Evolutionary conservation across 805 yeast species (phyloP), one percentile per base, ranked within the genome.

Genomic region (Tetrapisispora arboricola): DNA sequence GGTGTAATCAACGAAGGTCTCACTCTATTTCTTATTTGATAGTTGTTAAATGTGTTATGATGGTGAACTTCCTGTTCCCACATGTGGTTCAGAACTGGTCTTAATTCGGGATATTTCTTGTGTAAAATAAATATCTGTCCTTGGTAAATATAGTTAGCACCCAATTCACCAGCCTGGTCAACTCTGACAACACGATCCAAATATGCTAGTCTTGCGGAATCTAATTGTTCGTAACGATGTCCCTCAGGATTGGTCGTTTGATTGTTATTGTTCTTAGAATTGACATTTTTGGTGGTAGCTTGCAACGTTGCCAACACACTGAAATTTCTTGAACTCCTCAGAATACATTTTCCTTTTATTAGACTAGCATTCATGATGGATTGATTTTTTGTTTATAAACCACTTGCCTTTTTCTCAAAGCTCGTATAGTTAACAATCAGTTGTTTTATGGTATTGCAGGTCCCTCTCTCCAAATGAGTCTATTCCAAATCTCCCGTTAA

Each of bases 21-120:
- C 1, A 88, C 95, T 38, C 96, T 68, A 48, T 84, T 77, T 44
- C 73, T 70, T 1, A 72, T 65, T 58, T 90, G 97, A 22, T 90
- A 66, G 2, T 69, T 61, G 58, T 92, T 82, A 65, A 92, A 92
- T 0, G 95, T 84, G 47, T 73, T 65, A 57, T 86, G 95, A 55
- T 92, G 98, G 51, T 80, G 86, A 27, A 90, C 71, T 54, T 92
- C 98, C 61, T 92, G 97, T 26, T 88, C 95, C 97, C 97, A 88
- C 98, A 92, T 92, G 58, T 92, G 96, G 53, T 78, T 75, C 54
- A 92, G 65, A 11, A 87, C 68, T 0, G 94, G 90, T 52, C 78
- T 84, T 43, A 90, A 66, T 43, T 78, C 76, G 1, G 95, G 95
- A 49, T 73, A 71, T 43, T 77, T 79, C 40, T 70, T 71, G 11